Evolutionary conservation across 1,284 basidiomycete species (phyloP).

Genomic region (Sporisorium scitamineum): DNA sequence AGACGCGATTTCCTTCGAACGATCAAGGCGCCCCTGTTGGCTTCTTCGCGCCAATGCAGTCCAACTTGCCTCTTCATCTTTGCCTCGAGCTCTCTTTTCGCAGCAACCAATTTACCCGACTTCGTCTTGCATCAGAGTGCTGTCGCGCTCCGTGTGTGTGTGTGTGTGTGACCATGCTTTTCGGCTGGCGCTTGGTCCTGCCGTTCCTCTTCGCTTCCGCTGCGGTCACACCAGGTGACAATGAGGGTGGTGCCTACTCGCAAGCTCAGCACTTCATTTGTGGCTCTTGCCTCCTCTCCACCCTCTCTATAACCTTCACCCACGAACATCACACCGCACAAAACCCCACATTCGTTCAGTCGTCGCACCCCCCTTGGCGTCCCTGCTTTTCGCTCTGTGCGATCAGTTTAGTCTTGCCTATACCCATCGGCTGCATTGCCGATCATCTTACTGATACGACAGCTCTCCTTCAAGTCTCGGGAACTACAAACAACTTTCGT

Average conservation of each 20-base stretch:
- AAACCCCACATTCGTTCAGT: not conserved
- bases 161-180: not conserved
- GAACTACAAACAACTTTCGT: not conserved
- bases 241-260: not conserved
- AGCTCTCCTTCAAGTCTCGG: not conserved
- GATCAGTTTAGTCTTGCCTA: not conserved
- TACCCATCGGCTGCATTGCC: not conserved
- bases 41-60: not conserved
- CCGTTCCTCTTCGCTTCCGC: not conserved
- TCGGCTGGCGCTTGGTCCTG: not conserved
- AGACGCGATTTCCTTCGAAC: not conserved
- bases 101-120: slow-evolving; percentile 3
- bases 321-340: not conserved
- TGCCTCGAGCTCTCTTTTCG: not conserved
- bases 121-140: not conserved
- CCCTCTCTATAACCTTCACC: not conserved
- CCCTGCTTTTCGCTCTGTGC: not conserved
- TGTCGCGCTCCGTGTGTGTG: not conserved
- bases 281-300: not conserved
- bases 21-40: not conserved
- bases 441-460: not conserved
- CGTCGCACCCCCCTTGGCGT: not conserved
- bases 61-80: not conserved
- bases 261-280: not conserved
- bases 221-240: not conserved